A percentile compares a stretch with the other conserved stretches of the same genome.
Conservation (phyloP, 441 rosid genomes). For the Dalechampia spathulata region DNA sequence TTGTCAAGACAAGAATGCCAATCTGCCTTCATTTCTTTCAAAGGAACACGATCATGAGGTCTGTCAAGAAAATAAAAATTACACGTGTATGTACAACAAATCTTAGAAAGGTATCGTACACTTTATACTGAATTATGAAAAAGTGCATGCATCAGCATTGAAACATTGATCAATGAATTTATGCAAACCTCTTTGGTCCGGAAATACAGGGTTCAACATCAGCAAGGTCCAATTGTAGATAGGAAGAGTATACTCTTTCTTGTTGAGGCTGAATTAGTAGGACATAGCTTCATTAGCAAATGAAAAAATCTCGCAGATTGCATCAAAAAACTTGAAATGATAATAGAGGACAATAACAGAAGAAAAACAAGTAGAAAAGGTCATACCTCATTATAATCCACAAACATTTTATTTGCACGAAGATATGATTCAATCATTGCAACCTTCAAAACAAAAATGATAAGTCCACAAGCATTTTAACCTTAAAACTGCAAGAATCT, state of each 20-base stretch:
- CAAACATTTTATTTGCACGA: constrained; percentile 94
- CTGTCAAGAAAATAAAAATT: constrained; percentile 31
- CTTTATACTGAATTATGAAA: not conserved
- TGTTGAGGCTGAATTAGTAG: constrained; percentile 64
- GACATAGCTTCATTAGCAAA: not conserved
- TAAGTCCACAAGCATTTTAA: constrained; percentile 18
- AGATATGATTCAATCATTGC: constrained; percentile 92
- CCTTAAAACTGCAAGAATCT: constrained; percentile 7
- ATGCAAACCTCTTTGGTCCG: constrained; percentile 76
- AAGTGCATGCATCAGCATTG: not conserved
- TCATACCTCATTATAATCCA: constrained; percentile 83
- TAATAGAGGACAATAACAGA: not conserved
- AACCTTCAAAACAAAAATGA: constrained; percentile 39
- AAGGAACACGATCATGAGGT: constrained; percentile 96
- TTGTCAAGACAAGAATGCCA: constrained; percentile 93
- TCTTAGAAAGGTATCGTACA: too few relatives aligned
- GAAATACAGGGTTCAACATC: constrained; percentile 94
- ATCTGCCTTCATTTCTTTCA: constrained; percentile 86
- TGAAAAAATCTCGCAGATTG: not conserved
- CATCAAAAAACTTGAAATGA: not conserved
- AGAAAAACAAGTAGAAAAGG: not conserved
- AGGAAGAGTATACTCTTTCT: constrained; percentile 90
- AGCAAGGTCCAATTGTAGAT: constrained; percentile 64
- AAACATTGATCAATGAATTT: not conserved
- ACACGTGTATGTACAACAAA: not conserved